Evolutionary conservation across 202 grass and related monocot species (phyloP).

Genomic region (Setaria viridis): DNA sequence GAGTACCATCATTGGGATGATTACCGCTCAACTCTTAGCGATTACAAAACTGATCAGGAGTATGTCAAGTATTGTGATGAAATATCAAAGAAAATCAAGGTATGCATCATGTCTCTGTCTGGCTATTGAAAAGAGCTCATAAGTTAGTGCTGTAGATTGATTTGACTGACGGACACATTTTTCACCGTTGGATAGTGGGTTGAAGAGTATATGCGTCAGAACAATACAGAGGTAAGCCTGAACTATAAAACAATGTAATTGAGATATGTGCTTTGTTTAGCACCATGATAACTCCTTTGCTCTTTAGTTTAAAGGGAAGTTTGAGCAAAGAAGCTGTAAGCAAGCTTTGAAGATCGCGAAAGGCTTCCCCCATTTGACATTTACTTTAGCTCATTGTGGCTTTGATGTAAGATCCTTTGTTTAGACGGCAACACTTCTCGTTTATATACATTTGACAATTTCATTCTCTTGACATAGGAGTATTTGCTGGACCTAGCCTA

Average conservation of each 20-base stretch:
- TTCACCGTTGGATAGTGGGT: too few relatives aligned
- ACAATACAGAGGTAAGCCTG: not conserved
- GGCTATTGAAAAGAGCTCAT: not conserved
- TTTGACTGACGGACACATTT: too few relatives aligned
- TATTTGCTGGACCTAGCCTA: too few relatives aligned
- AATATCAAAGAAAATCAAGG: constrained; percentile 30
- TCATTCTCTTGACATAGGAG: too few relatives aligned
- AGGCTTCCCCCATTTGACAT: not conserved
- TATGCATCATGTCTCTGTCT: not conserved
- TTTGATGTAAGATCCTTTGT: not conserved
- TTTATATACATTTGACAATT: too few relatives aligned
- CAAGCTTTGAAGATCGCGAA: constrained; percentile 30
- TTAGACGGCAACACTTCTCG: too few relatives aligned
- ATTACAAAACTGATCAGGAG: not conserved
- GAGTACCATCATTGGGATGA: not conserved
- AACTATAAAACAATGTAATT: not conserved
- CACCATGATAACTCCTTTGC: not conserved
- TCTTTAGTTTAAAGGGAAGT: not conserved
- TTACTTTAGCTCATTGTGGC: not conserved
- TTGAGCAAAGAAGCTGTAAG: too few relatives aligned
- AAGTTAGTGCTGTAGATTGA: not conserved
- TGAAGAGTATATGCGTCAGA: too few relatives aligned
- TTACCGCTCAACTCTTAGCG: constrained; percentile 1
- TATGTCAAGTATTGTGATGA: constrained; percentile 35
- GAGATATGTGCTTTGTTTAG: not conserved